These are phyloP conservation scores for Fusarium sp. DNA, from an alignment of 2,329 filamentous ascomycete species.

Conservation along the genomic window DNA sequence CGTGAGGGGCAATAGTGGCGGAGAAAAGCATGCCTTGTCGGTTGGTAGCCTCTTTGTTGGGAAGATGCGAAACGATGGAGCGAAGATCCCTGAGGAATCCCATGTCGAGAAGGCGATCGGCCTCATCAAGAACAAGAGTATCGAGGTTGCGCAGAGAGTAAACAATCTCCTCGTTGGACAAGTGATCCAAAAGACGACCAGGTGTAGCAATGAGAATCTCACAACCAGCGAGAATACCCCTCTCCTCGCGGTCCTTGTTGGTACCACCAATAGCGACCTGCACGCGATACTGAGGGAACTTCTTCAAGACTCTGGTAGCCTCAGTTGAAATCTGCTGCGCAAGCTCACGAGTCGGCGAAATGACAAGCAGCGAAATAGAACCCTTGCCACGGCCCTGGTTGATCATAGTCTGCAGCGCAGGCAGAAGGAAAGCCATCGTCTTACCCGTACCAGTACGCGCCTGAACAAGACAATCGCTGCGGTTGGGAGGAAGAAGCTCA, in stretches of 20 bases:
- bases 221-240: conserved; percentile 76
- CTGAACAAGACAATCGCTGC: conserved; percentile 73
- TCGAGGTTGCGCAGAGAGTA: conserved; percentile 76
- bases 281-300: conserved; percentile 78
- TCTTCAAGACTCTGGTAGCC: conserved; percentile 75
- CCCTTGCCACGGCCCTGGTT: conserved; percentile 49
- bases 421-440: conserved; percentile 84
- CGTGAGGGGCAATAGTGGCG: conserved; percentile 83
- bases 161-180: conserved; percentile 76
- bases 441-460: conserved; percentile 91
- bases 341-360: conserved; percentile 77
- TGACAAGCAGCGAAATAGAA: conserved; percentile 68
- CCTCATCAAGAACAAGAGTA: conserved; percentile 85
- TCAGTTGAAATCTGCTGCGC: conserved; percentile 78
- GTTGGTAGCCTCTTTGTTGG: conserved; percentile 67
- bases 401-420: conserved; percentile 83
- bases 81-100: conserved; percentile 84
- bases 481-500: conserved; percentile 58
- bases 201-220: conserved; percentile 86
- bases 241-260: conserved; percentile 79
- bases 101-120: conserved; percentile 83
- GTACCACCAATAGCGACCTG: conserved; percentile 82
- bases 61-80: conserved; percentile 79
- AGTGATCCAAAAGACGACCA: conserved; percentile 80
- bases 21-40: conserved; percentile 85